These are phyloP conservation scores for Candida corydali DNA, from an alignment of 805 yeast genomes.

Conservation along the genomic window DNA sequence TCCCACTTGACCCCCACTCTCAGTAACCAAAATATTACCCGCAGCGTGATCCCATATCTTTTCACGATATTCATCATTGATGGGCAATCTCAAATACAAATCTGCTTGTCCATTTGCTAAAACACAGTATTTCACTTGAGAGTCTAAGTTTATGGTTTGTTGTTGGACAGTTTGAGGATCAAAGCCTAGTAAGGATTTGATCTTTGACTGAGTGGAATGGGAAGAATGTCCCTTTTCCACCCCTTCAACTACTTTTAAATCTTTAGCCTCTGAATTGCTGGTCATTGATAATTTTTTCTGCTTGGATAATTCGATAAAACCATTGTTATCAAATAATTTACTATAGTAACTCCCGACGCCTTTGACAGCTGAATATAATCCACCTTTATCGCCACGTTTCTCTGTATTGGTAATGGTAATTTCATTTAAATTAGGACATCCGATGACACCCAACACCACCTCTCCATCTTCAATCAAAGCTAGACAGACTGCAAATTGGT, in stretches of 20 bases:
- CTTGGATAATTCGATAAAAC: constrained; percentile 30
- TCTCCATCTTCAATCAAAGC: constrained; percentile 84
- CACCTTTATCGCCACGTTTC: constrained; percentile 50
- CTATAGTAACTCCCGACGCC: constrained; percentile 65
- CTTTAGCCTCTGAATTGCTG: constrained; percentile 39
- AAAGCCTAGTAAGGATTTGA: constrained; percentile 56
- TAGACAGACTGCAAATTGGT: constrained; percentile 93
- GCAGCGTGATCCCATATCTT: constrained; percentile 99
- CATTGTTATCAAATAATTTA: constrained; percentile 31
- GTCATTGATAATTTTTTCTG: constrained; percentile 50
- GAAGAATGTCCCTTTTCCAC: constrained; percentile 95
- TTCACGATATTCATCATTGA: constrained; percentile 70
- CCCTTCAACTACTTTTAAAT: constrained; percentile 78
- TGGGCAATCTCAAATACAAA: constrained; percentile 84
- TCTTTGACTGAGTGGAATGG: constrained; percentile 75
- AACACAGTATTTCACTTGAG: constrained; percentile 94
- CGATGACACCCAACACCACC: constrained; percentile 88
- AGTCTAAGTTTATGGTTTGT: constrained; percentile 76
- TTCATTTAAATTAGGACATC: constrained; percentile 86
- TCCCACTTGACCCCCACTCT: constrained; percentile 88
- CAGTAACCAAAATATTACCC: constrained; percentile 80
- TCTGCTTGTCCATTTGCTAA: constrained; percentile 91
- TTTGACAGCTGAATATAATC: constrained; percentile 65
- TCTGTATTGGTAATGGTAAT: constrained; percentile 35
- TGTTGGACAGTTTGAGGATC: constrained; percentile 49